phyloP scores from a whole-genome alignment of 352 stramenopile genomes.

The Phytopythium litorale region DNA sequence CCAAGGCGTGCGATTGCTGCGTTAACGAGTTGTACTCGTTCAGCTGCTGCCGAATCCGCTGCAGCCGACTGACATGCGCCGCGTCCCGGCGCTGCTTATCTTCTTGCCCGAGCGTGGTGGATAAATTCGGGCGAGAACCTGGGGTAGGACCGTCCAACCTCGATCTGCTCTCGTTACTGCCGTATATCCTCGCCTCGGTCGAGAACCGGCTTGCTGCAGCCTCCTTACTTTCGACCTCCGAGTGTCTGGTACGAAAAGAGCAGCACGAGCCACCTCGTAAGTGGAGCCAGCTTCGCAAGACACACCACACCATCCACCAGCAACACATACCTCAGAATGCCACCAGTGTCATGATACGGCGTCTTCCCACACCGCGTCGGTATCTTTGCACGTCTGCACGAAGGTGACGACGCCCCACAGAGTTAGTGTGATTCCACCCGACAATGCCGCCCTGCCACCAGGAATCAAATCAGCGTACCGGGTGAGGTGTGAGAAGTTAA shows the following conservation, averaged over 20 bases:
- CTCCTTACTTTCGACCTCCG: background rate
- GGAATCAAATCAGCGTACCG: conserved; percentile 13
- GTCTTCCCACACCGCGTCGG: conserved; percentile 40
- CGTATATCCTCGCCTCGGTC: conserved; percentile 44
- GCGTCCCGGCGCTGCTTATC: conserved; percentile 40
- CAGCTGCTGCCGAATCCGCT: conserved; percentile 36
- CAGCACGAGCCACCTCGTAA: background rate
- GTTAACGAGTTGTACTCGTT: conserved; percentile 29
- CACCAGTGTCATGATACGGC: conserved; percentile 31
- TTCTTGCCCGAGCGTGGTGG: conserved; percentile 37
- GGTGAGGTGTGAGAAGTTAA: conserved; percentile 44
- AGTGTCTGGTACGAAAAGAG: background rate
- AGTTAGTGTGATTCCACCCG: background rate
- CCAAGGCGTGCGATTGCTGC: conserved; percentile 17
- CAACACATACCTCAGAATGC: conserved; percentile 21
- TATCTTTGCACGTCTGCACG: conserved; percentile 24
- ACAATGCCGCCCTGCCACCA: background rate
- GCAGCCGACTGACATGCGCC: conserved; percentile 30
- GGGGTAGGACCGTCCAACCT: background rate
- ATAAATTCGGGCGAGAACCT: background rate
- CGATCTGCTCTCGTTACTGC: conserved; percentile 7
- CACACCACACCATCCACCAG: background rate
- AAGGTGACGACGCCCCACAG: background rate
- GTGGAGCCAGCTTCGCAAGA: background rate
- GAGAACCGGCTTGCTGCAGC: conserved; percentile 16